These are phyloP conservation scores for Trametes villosa DNA, from an alignment of 768 basidiomycete genomes.

Conservation along the genomic window DNA sequence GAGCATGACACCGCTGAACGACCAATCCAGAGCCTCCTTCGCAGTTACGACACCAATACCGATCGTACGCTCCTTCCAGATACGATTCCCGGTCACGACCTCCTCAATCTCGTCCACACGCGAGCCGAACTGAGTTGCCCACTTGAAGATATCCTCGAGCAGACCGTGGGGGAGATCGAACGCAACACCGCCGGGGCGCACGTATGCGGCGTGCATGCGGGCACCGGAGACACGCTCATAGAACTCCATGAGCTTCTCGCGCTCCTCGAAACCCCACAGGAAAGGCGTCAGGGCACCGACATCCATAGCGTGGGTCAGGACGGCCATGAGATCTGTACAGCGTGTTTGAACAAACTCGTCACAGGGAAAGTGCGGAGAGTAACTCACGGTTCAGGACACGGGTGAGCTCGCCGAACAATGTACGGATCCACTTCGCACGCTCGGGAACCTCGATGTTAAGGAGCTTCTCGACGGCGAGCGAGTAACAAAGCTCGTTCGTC, in stretches of 20 bases:
- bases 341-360: not conserved
- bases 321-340: slow-evolving; percentile 86
- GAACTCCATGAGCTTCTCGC: slow-evolving; percentile 99
- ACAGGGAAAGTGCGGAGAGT: slow-evolving; percentile 6
- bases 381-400: slow-evolving; percentile 88
- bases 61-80: slow-evolving; percentile 96
- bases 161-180: slow-evolving; percentile 98
- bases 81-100: slow-evolving; percentile 95
- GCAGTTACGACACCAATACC: slow-evolving; percentile 91
- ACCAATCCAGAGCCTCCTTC: slow-evolving; percentile 88
- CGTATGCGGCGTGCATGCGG: slow-evolving; percentile 96
- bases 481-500: slow-evolving; percentile 99
- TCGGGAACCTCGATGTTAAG: slow-evolving; percentile 97
- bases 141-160: slow-evolving; percentile 97
- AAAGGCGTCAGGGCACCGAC: slow-evolving; percentile 98
- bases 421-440: slow-evolving; percentile 97
- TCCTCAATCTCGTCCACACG: slow-evolving; percentile 98
- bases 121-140: slow-evolving; percentile 92
- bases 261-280: slow-evolving; percentile 99
- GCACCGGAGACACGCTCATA: slow-evolving; percentile 99
- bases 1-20: slow-evolving; percentile 97
- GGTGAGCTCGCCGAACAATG: slow-evolving; percentile 95
- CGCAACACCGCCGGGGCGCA: slow-evolving; percentile 96
- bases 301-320: slow-evolving; percentile 95
- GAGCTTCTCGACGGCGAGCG: slow-evolving; percentile 96